Base-by-base conservation (phyloP, 225 moss, liverwort and hornwort genomes). In the Marchantia polymorpha region DNA sequence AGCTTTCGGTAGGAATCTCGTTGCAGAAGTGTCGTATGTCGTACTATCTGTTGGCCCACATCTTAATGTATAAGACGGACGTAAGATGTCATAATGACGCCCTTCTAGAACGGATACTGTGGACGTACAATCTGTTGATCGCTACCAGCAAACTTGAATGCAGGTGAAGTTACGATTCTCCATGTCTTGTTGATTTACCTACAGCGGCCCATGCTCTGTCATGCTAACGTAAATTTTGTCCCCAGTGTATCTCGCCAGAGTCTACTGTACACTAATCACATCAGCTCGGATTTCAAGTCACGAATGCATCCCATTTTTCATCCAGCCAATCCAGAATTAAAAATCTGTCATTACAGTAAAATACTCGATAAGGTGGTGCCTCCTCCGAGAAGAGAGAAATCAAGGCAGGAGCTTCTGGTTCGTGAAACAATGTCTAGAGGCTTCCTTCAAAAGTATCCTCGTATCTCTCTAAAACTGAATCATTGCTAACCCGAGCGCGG, bases 71-170 rank as follows among this genome's bases (percentile, higher is more conserved):
- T 67, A 67, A 27, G 67, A 66, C 67, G 67, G 31, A 67, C 31
- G 67, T 67, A 67, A 16, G 23, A 29, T 27, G 14, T 31, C 27
- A 67, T 67, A 30, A 67, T 67, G 67, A 67, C 14, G 3, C 67
- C 27, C 30, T 67, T 67, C 67, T 67, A 67, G 67, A 67, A 67
- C 67, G 67, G 67, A 67, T 31, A 67, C 67, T 67, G 67, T 67
- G 31, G 67, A 67, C 67, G 67, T 67, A 67, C 67, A 67, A 25
- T 67, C 67, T 67, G 67, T 67, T 67, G 67, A 31, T 67, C 30
- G 67, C 67, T 29, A 67, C 29, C 67, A 67, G 67, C 31, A 67
- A 31, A 29, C 67, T 67, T 67, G 67, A 67, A 27, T 67, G 67
- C 67, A 9, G 31, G 67, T 67, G 67, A 67, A 67, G 29, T 16